phyloP scores from a whole-genome alignment of 148 eudicot species.

The Diospyros lotus region DNA sequence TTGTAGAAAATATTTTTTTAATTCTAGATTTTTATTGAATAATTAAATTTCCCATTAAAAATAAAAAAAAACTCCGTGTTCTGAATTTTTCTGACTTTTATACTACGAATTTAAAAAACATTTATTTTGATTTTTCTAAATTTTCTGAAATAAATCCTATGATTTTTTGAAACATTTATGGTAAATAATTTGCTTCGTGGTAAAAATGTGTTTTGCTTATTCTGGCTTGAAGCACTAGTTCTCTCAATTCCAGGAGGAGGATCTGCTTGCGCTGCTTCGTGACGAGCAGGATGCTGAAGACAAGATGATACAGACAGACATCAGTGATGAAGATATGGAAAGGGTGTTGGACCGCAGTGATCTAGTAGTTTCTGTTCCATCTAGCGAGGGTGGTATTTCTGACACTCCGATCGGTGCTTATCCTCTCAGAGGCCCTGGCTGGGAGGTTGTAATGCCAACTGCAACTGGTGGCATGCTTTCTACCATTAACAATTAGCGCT shows the following conservation, averaged over 20 bases:
- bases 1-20: too few relatives aligned
- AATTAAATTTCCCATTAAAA: too few relatives aligned
- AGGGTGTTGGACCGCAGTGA: constrained; percentile 78
- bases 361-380: constrained; percentile 30
- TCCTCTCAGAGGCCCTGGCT: constrained; percentile 93
- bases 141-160: background rate
- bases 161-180: background rate
- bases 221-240: background rate
- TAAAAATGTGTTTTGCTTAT: background rate
- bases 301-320: constrained; percentile 74
- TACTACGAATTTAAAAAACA: background rate
- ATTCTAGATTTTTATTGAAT: too few relatives aligned
- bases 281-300: constrained; percentile 78
- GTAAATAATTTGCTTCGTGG: background rate
- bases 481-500: constrained; percentile 57
- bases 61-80: too few relatives aligned
- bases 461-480: constrained; percentile 79
- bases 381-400: constrained; percentile 23
- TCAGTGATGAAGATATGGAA: constrained; percentile 79
- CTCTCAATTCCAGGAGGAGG: constrained; percentile 64
- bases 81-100: background rate
- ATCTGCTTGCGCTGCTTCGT: constrained; percentile 67
- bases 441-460: constrained; percentile 91
- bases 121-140: too few relatives aligned
- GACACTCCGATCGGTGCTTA: constrained; percentile 23